Evolutionary conservation across 768 basidiomycete species (phyloP).

Genomic region (Nidula microcarpa): DNA sequence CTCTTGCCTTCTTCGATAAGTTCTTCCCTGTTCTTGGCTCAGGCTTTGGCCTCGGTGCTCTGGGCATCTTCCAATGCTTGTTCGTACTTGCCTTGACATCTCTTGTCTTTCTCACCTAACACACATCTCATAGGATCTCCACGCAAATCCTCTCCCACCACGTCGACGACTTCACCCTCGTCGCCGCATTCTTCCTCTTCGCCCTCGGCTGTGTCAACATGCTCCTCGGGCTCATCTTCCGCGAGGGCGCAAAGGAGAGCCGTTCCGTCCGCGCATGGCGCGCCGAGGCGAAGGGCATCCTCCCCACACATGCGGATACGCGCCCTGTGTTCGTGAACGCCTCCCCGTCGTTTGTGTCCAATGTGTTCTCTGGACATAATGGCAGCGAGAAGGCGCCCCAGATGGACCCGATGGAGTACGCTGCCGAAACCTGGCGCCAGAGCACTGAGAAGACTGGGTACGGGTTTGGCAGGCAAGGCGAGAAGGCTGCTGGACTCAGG

Average conservation of each 20-base stretch:
- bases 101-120: neutral
- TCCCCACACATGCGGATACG: slow-evolving; percentile 43
- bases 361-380: slow-evolving; percentile 24
- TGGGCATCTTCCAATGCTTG: slow-evolving; percentile 87
- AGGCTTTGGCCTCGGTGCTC: slow-evolving; percentile 80
- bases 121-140: slow-evolving; percentile 41
- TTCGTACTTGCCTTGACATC: slow-evolving; percentile 28
- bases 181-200: slow-evolving; percentile 84
- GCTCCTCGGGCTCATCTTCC: slow-evolving; percentile 77
- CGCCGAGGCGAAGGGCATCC: slow-evolving; percentile 48
- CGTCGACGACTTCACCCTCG: slow-evolving; percentile 81
- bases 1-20: slow-evolving; percentile 73
- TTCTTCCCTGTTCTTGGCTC: slow-evolving; percentile 90
- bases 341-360: slow-evolving; percentile 27
- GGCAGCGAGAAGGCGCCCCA: slow-evolving; percentile 17
- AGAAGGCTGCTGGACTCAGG: slow-evolving; percentile 69
- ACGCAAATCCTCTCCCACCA: slow-evolving; percentile 73
- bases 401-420: too few species aligned
- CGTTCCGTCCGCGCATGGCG: slow-evolving; percentile 71
- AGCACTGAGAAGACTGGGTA: slow-evolving; percentile 41
- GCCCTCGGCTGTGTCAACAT: slow-evolving; percentile 82
- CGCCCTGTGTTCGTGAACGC: slow-evolving; percentile 30
- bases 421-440: slow-evolving; percentile 23
- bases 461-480: slow-evolving; percentile 81
- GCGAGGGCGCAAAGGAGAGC: slow-evolving; percentile 58